phyloP scores from a whole-genome alignment of 768 basidiomycete genomes.

The Phanerochaete carnosa region DNA sequence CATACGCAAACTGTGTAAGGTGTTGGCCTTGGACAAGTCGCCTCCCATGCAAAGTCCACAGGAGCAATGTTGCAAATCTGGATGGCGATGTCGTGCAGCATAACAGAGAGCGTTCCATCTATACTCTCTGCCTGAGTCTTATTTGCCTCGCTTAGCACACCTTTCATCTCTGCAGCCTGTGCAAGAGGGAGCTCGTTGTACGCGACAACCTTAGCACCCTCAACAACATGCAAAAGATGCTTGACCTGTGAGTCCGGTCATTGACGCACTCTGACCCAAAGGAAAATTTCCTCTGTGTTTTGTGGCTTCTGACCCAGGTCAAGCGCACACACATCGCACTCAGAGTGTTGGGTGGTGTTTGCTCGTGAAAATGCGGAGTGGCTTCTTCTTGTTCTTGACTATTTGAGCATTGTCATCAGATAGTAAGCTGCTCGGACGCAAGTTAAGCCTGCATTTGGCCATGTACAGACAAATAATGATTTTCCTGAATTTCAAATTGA shows the following conservation, averaged over 20 bases:
- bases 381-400: conserved; percentile 1
- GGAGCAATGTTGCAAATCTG: conserved; percentile 11
- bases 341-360: conserved; percentile 18
- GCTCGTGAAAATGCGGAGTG: conserved; percentile 16
- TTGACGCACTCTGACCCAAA: conserved; percentile 12
- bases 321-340: conserved; percentile 15
- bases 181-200: conserved; percentile 7
- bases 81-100: conserved; percentile 10
- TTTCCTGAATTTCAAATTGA: no score
- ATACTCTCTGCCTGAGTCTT: conserved; percentile 4
- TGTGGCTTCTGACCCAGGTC: conserved; percentile 6
- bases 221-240: conserved; percentile 14
- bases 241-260: conserved; percentile 4
- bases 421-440: background rate
- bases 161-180: conserved; percentile 16
- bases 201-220: conserved; percentile 13
- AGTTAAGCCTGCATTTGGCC: conserved; percentile 3
- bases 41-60: conserved; percentile 10
- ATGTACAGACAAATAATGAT: no score
- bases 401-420: background rate
- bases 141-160: conserved; percentile 7
- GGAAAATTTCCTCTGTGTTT: conserved; percentile 9
- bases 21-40: background rate
- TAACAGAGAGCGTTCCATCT: conserved; percentile 11
- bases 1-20: no score